phyloP scores from a whole-genome alignment of 2,329 filamentous ascomycete species.

The Ustulina deusta region DNA sequence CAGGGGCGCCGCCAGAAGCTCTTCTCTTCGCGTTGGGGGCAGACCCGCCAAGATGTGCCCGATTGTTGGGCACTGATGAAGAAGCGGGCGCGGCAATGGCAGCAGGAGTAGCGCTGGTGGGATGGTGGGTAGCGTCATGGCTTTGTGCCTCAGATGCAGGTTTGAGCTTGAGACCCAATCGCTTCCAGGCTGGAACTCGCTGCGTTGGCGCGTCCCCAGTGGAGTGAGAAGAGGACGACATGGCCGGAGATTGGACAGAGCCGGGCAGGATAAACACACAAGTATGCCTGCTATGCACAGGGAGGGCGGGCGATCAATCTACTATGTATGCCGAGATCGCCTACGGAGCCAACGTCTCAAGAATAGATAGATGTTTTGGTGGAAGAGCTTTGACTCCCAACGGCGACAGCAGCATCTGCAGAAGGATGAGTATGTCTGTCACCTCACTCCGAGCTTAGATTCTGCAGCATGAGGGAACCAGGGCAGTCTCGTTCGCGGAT shows the following conservation, averaged over 20 bases:
- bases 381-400: conserved; percentile 12
- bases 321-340: conserved; percentile 17
- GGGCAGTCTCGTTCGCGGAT: conserved; percentile 15
- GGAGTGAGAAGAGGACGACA: conserved; percentile 55
- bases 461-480: conserved; percentile 30
- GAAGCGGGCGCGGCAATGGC: conserved; percentile 36
- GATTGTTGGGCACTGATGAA: conserved; percentile 43
- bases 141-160: conserved; percentile 52
- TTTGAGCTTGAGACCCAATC: conserved; percentile 73
- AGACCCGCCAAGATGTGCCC: conserved; percentile 28
- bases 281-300: conserved; percentile 15
- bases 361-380: not conserved
- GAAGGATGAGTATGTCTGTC: conserved; percentile 17
- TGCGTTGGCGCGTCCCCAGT: conserved; percentile 58
- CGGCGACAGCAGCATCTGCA: not conserved
- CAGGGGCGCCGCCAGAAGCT: conserved; percentile 47
- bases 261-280: conserved; percentile 32
- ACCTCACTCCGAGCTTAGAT: conserved; percentile 27
- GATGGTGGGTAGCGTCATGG: conserved; percentile 47
- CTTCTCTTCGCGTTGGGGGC: conserved; percentile 50
- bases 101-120: conserved; percentile 44
- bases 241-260: conserved; percentile 51
- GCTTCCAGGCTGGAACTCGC: conserved; percentile 70
- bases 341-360: not conserved
- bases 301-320: conserved; percentile 12